Evolutionary conservation across 176 grass and related monocot genomes (phyloP), one percentile per base, ranked within the genome.

Genomic region (Poa annua): DNA sequence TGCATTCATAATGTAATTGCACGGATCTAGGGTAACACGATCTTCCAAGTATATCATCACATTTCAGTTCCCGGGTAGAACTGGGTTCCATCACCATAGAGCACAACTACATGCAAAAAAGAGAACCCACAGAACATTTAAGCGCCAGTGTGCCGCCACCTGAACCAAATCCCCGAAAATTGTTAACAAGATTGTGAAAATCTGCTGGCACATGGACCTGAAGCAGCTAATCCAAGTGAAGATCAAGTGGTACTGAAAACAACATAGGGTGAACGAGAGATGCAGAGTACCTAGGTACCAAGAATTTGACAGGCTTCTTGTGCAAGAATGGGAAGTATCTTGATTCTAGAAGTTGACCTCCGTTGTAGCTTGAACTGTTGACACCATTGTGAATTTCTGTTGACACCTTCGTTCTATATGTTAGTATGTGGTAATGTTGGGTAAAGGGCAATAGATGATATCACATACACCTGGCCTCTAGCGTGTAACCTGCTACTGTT

Each of bases 281-380:
- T 85, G 57, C 82, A 85, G 81, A 75, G 82, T 13, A 85, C 71
- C 51, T 24, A 6, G n/a, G n/a, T n/a, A n/a, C n/a, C n/a, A 25
- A 25, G 34, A 9, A 59, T 42, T 19, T 41, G 39, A 59, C 49
- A 53, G 53, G 0, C 73, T 78, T 83, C 29, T 59, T 70, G 52
- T 71, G 64, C 80, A 83, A 78, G 86, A 61, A 77, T 19, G 24
- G 34, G 11, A 69, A 15, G 33, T 3, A 19, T 59, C 17, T 71
- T 69, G 38, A 2, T 45, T 67, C 17, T 5, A 44, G 33, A 29
- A 81, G 67, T 64, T 29, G 20, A 15, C 66, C 54, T 54, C 4
- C 16, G 35, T 21, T 0, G n/a, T 22, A 32, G 7, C 57, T 11
- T 50, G 41, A 4, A 17, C 7, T 22, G 41, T 8, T 19, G 19